phyloP scores from a whole-genome alignment of 192 early-diverging fungal genomes.

The Chytriomyces sp. region DNA sequence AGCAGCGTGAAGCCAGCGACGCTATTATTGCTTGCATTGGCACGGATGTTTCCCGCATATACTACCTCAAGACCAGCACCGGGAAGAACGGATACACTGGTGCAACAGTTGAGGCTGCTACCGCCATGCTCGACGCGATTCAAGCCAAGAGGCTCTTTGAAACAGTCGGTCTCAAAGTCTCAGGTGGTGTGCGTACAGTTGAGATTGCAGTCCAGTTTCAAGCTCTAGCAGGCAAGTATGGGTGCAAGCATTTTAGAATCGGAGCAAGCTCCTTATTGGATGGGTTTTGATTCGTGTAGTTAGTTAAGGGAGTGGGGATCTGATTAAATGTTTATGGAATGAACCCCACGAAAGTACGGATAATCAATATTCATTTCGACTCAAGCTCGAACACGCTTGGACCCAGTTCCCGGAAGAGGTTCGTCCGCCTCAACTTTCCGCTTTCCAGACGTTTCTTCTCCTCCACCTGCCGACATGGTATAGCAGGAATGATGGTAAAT shows the following conservation, averaged over 20 bases:
- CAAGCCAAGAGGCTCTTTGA: background rate
- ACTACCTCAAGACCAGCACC: slow-evolving; percentile 2
- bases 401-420: too few relatives aligned
- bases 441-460: background rate
- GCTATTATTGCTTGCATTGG: background rate
- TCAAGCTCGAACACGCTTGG: too few relatives aligned
- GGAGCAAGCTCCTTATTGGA: slow-evolving; percentile 8
- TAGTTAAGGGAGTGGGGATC: too few relatives aligned
- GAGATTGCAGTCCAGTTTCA: background rate
- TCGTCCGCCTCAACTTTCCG: background rate
- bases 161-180: background rate
- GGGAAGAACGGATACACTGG: slow-evolving; percentile 1
- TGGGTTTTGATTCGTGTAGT: background rate
- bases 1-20: background rate
- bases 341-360: too few relatives aligned
- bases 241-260: background rate
- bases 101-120: background rate
- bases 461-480: background rate
- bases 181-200: background rate
- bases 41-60: background rate
- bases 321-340: too few relatives aligned
- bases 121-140: slow-evolving; percentile 8
- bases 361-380: too few relatives aligned
- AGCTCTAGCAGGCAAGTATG: background rate
- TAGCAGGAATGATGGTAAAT: slow-evolving; percentile 20